Percentiles rank a stretch among this genome's conserved stretches.
Conservation (phyloP, 352 stramenopile genomes). For the Globisporangium okanoganense region DNA sequence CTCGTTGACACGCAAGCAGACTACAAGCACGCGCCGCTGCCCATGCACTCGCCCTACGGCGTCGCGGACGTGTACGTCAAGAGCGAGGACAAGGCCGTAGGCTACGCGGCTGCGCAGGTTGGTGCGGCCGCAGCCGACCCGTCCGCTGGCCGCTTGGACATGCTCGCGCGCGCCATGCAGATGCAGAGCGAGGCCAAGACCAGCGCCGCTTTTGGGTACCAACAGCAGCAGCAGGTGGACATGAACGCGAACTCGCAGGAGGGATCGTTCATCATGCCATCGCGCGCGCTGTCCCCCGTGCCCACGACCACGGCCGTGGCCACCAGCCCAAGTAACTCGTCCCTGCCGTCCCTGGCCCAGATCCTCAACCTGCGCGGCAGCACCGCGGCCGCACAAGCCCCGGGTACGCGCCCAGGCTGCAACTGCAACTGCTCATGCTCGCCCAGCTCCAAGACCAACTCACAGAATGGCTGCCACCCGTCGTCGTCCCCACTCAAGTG, state of each 20-base stretch:
- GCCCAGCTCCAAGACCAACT: conserved; percentile 11
- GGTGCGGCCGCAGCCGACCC: not conserved
- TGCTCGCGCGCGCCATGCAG: conserved; percentile 57
- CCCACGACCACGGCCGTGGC: conserved; percentile 11
- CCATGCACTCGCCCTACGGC: conserved; percentile 39
- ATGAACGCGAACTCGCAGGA: conserved; percentile 13
- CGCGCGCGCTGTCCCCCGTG: conserved; percentile 12
- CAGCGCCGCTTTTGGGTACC: not conserved
- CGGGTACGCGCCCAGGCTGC: conserved; percentile 12
- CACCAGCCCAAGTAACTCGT: conserved; percentile 35
- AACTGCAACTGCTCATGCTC: conserved; percentile 22
- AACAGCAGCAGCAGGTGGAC: conserved; percentile 18
- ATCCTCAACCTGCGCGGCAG: conserved; percentile 64
- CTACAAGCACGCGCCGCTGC: conserved; percentile 26
- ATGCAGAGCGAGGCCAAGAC: conserved; percentile 27
- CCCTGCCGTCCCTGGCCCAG: conserved; percentile 61
- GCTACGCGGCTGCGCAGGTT: conserved; percentile 23
- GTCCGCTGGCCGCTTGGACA: conserved; percentile 58
- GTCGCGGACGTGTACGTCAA: conserved; percentile 61
- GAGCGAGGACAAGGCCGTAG: conserved; percentile 22
- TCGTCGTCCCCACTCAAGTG: conserved; percentile 12
- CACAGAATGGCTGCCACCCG: conserved; percentile 5
- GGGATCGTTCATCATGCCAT: conserved; percentile 13
- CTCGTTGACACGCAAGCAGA: conserved; percentile 27
- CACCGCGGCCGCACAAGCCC: not conserved